A percentile compares a stretch with the other conserved stretches of the same genome.
Conservation (phyloP, 305 asterid genomes). For the Fraxinus floribunda region DNA sequence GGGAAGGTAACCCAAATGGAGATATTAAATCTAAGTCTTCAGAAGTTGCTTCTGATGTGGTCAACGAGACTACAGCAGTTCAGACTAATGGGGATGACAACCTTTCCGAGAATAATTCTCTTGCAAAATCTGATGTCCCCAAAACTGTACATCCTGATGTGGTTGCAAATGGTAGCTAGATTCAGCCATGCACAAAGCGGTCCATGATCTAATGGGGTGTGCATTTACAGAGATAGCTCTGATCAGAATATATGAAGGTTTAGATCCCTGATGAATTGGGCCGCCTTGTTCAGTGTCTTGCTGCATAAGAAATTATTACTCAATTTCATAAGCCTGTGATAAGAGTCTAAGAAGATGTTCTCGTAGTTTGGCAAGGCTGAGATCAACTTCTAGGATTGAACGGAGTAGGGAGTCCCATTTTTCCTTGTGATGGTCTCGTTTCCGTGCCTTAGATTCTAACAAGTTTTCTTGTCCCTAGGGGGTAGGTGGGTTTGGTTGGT, state of each 20-base stretch:
- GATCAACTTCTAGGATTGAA: constrained; percentile 9
- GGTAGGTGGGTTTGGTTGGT: constrained; percentile 4
- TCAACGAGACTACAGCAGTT: constrained; percentile 6
- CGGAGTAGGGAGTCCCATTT: constrained; percentile 8
- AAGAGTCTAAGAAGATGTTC: background rate
- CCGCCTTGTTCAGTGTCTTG: background rate
- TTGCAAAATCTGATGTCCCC: background rate
- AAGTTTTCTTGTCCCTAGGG: constrained; percentile 11
- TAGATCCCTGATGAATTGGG: background rate
- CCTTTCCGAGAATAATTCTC: constrained; percentile 10
- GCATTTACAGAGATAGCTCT: background rate
- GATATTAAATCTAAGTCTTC: constrained; percentile 11
- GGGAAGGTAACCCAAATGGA: constrained; percentile 19
- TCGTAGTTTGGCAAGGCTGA: background rate
- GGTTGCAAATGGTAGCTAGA: constrained; percentile 25
- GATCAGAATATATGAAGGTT: background rate
- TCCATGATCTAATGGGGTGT: constrained; percentile 7
- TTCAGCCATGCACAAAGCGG: constrained; percentile 17
- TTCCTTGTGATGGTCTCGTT: constrained; percentile 14
- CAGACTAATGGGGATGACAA: constrained; percentile 9
- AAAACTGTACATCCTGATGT: constrained; percentile 11
- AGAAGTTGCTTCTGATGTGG: constrained; percentile 11
- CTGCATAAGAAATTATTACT: constrained; percentile 2
- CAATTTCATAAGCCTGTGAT: background rate
- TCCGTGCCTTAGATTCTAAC: constrained; percentile 10